A percentile compares a stretch with the other conserved stretches of the same genome.
Evolutionary conservation across 352 stramenopile species (phyloP).

Genomic region (Globisporangium sylvaticum): DNA sequence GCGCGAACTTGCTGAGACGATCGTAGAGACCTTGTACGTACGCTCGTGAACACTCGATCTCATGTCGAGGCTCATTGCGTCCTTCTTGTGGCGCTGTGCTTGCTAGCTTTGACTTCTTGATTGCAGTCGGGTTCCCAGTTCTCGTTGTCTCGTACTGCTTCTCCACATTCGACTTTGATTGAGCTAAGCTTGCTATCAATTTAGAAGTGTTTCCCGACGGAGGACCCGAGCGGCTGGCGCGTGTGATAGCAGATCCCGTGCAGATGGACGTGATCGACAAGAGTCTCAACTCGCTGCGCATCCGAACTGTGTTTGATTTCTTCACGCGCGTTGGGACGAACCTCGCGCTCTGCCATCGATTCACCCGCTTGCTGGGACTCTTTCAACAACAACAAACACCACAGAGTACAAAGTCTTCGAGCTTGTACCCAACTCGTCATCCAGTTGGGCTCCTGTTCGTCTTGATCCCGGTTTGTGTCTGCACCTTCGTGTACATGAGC

Average conservation of each 20-base stretch:
- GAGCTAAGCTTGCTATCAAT: background rate
- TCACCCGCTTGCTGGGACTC: background rate
- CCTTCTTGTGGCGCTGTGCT: background rate
- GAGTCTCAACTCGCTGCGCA: background rate
- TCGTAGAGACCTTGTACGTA: background rate
- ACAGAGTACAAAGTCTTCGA: background rate
- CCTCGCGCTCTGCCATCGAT: background rate
- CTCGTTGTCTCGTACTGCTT: background rate
- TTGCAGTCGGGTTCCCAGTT: background rate
- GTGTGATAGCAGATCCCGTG: background rate
- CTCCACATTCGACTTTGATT: background rate
- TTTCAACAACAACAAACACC: background rate
- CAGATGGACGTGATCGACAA: background rate
- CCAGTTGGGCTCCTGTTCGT: background rate
- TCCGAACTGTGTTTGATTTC: background rate
- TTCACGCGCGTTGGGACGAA: conserved; percentile 4
- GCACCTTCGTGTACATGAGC: background rate
- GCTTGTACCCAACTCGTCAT: background rate
- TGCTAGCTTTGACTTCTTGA: background rate
- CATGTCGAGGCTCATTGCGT: background rate
- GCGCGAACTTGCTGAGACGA: background rate
- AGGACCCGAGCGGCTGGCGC: background rate
- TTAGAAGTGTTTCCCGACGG: background rate
- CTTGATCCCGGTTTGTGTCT: background rate
- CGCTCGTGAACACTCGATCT: background rate